A percentile compares a stretch with the other conserved stretches of the same genome.
phyloP scores from a whole-genome alignment of 345 rosid species.

The Hibiscus trionum region DNA sequence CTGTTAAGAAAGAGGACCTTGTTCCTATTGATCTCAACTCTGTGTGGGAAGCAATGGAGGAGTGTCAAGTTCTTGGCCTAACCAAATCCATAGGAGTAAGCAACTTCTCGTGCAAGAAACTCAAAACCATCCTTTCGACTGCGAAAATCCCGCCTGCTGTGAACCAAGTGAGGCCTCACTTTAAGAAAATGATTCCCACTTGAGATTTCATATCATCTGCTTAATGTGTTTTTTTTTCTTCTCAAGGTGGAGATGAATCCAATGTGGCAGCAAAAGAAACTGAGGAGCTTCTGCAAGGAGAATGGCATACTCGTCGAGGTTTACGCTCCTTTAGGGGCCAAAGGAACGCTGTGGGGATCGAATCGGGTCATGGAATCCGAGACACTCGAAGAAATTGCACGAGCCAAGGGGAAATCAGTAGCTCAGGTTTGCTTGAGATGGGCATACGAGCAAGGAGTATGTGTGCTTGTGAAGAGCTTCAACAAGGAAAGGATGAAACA shows the following conservation, averaged over 20 bases:
- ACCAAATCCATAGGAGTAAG: conserved; percentile 34
- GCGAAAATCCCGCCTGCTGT: conserved; percentile 33
- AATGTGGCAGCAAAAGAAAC: conserved; percentile 65
- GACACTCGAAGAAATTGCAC: conserved; percentile 52
- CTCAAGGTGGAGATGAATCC: conserved; percentile 68
- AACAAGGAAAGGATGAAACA: conserved; percentile 8
- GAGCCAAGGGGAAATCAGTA: conserved; percentile 50
- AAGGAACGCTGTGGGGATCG: conserved; percentile 58
- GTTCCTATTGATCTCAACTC: conserved; percentile 15
- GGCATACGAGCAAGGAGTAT: conserved; percentile 8
- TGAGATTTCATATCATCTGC: no score
- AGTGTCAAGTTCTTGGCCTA: conserved; percentile 28
- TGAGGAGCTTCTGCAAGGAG: conserved; percentile 48
- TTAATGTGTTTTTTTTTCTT: no score
- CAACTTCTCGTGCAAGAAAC: conserved; percentile 31
- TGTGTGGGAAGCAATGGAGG: conserved; percentile 46
- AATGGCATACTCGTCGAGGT: conserved; percentile 45
- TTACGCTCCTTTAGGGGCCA: conserved; percentile 59
- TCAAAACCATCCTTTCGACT: conserved; percentile 20
- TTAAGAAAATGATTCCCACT: neutral
- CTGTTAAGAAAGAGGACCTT: conserved; percentile 15
- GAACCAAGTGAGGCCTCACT: conserved; percentile 20
- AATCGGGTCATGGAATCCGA: conserved; percentile 49
- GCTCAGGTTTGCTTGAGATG: conserved; percentile 52
- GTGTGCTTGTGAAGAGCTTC: conserved; percentile 11